Conservation (phyloP, 768 basidiomycete species). For the Strobilomyces dryophilus region DNA sequence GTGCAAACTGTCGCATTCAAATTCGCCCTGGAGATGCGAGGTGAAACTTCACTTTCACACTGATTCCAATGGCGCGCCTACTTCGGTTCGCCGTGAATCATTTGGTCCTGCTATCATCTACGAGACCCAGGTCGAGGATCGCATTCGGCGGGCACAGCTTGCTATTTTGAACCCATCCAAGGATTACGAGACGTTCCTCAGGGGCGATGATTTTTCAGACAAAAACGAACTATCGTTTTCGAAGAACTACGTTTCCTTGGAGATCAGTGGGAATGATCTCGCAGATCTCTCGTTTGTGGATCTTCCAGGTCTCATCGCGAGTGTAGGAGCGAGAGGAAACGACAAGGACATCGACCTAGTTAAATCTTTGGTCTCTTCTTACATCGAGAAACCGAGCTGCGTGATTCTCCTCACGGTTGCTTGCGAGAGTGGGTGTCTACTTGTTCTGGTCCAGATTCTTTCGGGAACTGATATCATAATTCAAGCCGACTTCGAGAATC, state of each 20-base stretch:
- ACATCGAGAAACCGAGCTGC: slow-evolving; percentile 1
- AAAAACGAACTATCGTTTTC: background rate
- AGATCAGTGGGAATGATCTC: background rate
- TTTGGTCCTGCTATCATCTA: background rate
- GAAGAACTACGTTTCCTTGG: slow-evolving; percentile 2
- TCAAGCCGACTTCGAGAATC: slow-evolving; percentile 3
- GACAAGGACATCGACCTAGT: background rate
- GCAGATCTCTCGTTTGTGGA: slow-evolving; percentile 4
- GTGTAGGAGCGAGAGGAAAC: background rate
- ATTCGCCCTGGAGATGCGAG: background rate
- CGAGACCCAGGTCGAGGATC: background rate
- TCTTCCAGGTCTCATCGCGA: slow-evolving; percentile 2
- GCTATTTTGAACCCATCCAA: slow-evolving; percentile 1
- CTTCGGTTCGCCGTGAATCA: background rate
- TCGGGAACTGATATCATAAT: background rate
- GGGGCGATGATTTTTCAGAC: background rate
- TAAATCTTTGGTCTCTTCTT: background rate
- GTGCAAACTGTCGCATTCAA: background rate
- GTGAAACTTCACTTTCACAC: background rate
- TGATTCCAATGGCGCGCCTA: background rate
- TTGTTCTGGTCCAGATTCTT: background rate
- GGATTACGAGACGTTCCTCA: background rate
- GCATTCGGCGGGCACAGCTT: background rate
- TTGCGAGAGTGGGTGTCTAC: background rate
- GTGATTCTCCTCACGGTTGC: slow-evolving; percentile 1